These are phyloP conservation scores for Dendrobium chrysotoxum DNA, from an alignment of 106 monocot genomes.

Conservation along the genomic window DNA sequence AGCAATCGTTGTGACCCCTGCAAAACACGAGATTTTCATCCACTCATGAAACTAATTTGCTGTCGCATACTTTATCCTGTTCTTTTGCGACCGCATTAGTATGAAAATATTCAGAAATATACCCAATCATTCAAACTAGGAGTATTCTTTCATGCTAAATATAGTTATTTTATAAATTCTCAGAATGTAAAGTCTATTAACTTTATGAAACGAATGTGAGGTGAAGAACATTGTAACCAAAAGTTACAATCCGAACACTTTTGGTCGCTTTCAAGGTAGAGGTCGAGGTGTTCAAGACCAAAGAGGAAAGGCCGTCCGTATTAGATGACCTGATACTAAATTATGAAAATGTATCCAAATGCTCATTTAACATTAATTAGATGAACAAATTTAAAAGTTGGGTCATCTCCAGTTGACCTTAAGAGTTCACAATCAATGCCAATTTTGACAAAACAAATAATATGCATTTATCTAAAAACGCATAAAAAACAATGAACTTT, in stretches of 20 bases:
- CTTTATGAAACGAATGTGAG: background rate
- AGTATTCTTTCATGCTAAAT: background rate
- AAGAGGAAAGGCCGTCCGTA: background rate
- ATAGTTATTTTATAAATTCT: background rate
- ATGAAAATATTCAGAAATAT: too few species aligned
- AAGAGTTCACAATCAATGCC: background rate
- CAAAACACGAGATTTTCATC: constrained; percentile 11
- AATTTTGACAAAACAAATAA: background rate
- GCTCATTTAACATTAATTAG: background rate
- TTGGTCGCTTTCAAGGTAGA: background rate
- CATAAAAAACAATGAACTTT: too few species aligned
- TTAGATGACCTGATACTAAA: background rate
- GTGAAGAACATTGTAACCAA: background rate
- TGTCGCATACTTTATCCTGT: background rate
- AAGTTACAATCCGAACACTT: background rate
- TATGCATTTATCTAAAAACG: background rate
- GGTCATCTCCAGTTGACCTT: background rate
- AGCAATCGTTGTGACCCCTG: constrained; percentile 91
- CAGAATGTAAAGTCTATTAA: background rate
- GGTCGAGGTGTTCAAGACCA: background rate
- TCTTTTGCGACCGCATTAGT: too few species aligned
- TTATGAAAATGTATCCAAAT: background rate
- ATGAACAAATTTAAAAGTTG: background rate
- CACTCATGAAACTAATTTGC: background rate
- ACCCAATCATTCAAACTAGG: background rate